A percentile compares a stretch with the other conserved stretches of the same genome.
Conservation (phyloP, 2,329 filamentous ascomycete species). For the Trichoderma sp. region DNA sequence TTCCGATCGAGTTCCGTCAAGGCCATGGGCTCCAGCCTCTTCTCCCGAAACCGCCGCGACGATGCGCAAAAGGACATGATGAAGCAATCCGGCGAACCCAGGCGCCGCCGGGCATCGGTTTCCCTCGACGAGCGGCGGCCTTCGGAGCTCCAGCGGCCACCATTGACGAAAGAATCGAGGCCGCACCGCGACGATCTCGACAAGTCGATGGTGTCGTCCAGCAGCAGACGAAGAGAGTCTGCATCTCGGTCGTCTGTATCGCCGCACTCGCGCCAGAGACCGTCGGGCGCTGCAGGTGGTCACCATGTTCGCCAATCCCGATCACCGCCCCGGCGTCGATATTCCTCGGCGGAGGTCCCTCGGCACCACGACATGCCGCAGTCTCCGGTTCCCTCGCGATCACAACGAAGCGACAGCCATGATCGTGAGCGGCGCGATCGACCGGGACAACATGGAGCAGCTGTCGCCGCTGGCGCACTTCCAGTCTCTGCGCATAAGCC, state of each 20-base stretch:
- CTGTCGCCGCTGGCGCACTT: constrained; percentile 4
- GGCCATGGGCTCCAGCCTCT: constrained; percentile 27
- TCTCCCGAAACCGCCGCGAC: constrained; percentile 22
- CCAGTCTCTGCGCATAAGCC: constrained; percentile 1
- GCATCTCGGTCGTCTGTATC: constrained; percentile 24
- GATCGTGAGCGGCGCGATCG: constrained; percentile 17
- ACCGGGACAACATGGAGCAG: constrained; percentile 3
- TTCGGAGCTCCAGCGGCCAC: constrained; percentile 3
- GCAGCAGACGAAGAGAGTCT: constrained; percentile 18
- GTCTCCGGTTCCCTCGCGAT: constrained; percentile 11
- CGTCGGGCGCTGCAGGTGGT: constrained; percentile 1
- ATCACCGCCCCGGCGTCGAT: constrained; percentile 24
- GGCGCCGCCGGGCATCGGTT: constrained; percentile 17
- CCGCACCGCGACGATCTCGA: constrained; percentile 12
- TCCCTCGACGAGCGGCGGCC: constrained; percentile 7
- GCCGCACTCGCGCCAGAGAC: constrained; percentile 20
- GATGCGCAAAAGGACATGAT: constrained; percentile 5
- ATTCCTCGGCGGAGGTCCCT: constrained; percentile 24
- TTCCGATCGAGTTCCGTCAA: constrained; percentile 30
- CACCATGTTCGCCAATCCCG: not conserved
- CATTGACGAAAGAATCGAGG: constrained; percentile 18
- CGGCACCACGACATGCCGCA: not conserved
- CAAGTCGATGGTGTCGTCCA: constrained; percentile 16
- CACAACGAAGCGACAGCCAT: not conserved
- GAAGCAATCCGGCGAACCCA: constrained; percentile 18